Evolutionary conservation across 2,329 filamentous ascomycete genomes (phyloP).

Genomic region (Pyrenophora seminiperda): DNA sequence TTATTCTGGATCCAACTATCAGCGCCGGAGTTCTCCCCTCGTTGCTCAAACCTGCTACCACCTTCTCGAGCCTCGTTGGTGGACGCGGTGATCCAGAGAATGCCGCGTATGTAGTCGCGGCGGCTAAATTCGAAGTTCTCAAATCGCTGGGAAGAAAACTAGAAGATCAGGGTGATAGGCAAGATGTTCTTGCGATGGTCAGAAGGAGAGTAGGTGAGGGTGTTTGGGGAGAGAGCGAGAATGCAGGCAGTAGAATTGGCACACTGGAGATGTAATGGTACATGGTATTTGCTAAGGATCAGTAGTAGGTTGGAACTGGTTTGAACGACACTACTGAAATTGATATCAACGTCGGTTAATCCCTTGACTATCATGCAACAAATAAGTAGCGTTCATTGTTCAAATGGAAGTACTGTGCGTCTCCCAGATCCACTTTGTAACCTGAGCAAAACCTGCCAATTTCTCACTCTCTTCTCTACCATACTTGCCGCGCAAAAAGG

Average conservation of each 20-base stretch:
- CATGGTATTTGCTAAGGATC: neutral
- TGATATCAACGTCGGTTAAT: too few species aligned
- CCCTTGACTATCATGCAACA: too few species aligned
- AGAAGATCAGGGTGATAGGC: slow-evolving; percentile 43
- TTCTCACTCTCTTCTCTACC: too few species aligned
- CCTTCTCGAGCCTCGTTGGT: slow-evolving; percentile 63
- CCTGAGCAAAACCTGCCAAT: too few species aligned
- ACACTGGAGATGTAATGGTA: slow-evolving; percentile 47
- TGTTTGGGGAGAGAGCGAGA: slow-evolving; percentile 48
- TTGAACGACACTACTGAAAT: too few species aligned
- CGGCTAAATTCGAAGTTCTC: slow-evolving; percentile 62
- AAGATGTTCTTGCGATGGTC: slow-evolving; percentile 51
- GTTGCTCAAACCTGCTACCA: slow-evolving; percentile 61
- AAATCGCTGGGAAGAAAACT: slow-evolving; percentile 55
- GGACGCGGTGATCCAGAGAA: slow-evolving; percentile 62
- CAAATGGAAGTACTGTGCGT: too few species aligned
- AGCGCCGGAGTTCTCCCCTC: slow-evolving; percentile 59
- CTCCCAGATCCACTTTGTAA: too few species aligned
- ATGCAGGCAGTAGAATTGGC: slow-evolving; percentile 53
- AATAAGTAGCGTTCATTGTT: too few species aligned
- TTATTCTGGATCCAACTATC: slow-evolving; percentile 59
- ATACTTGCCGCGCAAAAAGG: too few species aligned
- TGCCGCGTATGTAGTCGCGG: slow-evolving; percentile 62
- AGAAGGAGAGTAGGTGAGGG: slow-evolving; percentile 51
- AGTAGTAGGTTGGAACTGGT: too few species aligned